Percentiles rank a stretch among this genome's conserved stretches.
These are phyloP conservation scores for Thelephora ganbajun DNA, from an alignment of 768 basidiomycete species.

Conservation along the genomic window DNA sequence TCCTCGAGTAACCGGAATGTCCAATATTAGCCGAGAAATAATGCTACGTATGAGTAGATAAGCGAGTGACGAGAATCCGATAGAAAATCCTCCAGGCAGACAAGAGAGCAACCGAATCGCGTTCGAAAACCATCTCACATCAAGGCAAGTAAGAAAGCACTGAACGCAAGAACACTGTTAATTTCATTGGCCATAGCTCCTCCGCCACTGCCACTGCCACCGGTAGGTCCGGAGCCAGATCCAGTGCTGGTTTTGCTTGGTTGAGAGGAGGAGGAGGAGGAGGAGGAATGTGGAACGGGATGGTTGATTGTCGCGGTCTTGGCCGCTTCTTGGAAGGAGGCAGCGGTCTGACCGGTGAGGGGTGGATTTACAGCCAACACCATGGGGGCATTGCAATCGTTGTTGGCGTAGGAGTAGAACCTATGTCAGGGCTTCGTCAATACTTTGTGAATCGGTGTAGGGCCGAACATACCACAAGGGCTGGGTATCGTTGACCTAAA, in stretches of 20 bases:
- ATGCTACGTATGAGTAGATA: too few species aligned
- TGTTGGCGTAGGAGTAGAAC: conserved; percentile 8
- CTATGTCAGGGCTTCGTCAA: not conserved
- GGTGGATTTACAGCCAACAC: conserved; percentile 9
- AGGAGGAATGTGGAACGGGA: not conserved
- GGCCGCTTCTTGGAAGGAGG: conserved; percentile 6
- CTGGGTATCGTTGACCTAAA: conserved; percentile 7
- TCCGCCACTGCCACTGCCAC: not conserved
- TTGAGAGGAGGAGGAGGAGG: not conserved
- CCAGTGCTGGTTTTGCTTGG: not conserved
- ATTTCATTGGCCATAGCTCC: not conserved
- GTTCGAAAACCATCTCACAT: too few species aligned
- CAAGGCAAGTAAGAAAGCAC: not conserved
- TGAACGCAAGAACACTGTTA: not conserved
- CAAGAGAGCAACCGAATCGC: too few species aligned
- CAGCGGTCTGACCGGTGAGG: conserved; percentile 6
- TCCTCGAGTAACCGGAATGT: too few species aligned
- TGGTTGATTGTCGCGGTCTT: not conserved
- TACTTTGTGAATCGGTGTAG: not conserved
- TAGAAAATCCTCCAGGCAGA: too few species aligned
- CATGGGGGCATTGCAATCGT: conserved; percentile 9
- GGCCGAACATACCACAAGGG: conserved; percentile 5
- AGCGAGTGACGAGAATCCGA: too few species aligned
- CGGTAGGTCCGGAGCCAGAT: not conserved
- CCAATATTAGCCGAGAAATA: too few species aligned